Percentiles rank a stretch among this genome's conserved stretches.
These are phyloP conservation scores for Microbotryum lychnidis-dioicae DNA, from an alignment of 1,284 basidiomycete species.

Conservation along the genomic window DNA sequence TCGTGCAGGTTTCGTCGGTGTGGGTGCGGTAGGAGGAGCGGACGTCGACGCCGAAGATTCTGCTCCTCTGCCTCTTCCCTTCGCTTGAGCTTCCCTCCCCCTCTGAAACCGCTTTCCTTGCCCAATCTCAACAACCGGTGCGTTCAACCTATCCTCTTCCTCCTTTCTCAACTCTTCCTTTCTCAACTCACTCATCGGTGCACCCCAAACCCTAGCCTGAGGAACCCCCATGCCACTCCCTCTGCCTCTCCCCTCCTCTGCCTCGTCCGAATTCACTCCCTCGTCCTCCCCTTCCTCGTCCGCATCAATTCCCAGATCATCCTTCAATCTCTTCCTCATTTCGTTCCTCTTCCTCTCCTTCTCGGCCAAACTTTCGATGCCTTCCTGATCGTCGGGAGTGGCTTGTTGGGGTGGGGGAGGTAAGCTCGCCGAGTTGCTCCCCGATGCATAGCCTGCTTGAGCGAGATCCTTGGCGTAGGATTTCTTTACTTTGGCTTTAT, in stretches of 20 bases:
- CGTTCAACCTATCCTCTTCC: too few relatives aligned
- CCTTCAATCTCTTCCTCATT: slow-evolving; percentile 18
- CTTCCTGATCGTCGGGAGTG: background rate
- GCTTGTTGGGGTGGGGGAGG: background rate
- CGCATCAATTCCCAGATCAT: slow-evolving; percentile 9
- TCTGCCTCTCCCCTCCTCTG: background rate
- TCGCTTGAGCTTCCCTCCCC: background rate
- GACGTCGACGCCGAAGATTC: background rate
- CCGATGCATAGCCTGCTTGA: slow-evolving; percentile 24
- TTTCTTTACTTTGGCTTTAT: slow-evolving; percentile 31
- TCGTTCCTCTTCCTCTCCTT: slow-evolving; percentile 21
- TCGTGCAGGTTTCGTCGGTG: background rate
- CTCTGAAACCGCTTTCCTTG: background rate
- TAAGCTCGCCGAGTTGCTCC: background rate
- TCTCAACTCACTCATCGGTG: too few relatives aligned
- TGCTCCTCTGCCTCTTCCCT: background rate
- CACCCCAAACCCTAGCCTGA: too few relatives aligned
- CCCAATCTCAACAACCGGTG: too few relatives aligned
- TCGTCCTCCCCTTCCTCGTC: background rate
- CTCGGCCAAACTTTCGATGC: slow-evolving; percentile 2
- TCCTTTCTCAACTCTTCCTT: too few relatives aligned
- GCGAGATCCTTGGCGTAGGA: slow-evolving; percentile 24
- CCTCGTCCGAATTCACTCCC: background rate
- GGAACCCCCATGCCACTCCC: background rate
- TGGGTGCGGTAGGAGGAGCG: background rate